Base-by-base conservation (phyloP, 495 filamentous ascomycete species). In the Neurospora sp. region DNA sequence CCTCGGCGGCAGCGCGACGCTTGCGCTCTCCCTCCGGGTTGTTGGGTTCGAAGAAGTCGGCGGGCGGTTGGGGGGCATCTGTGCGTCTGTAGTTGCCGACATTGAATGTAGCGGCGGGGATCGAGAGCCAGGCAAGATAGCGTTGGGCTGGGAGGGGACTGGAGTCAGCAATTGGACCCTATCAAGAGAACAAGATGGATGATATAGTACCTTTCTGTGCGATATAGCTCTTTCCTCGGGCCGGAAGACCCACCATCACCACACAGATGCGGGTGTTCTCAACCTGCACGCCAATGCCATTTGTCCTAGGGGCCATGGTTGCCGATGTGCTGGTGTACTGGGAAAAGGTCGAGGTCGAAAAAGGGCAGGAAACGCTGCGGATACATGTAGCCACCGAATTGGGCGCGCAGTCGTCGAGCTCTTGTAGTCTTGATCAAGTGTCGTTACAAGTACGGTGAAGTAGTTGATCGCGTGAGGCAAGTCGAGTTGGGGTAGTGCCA, bases 221-320 rank as follows among this genome's bases (percentile, higher is more conserved):
- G 78, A 99, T 98, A 77, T 97, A 90, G 82, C 92, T 96, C 87
- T 99, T 99, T 78, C 96, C 96, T 71, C 96, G 88, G 72, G 96
- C 96, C 48, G 96, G 96, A 74, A 99, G 85, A 54, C 96, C 96
- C 69, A 99, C 96, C 96, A 99, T 98, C 72, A 98, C 92, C n/a
- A 99, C 94, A 78, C 94, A 97, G 81, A 99, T 97, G 79, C 91
- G 92, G 39, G 92, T 94, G 77, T 97, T 93, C 84, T 98, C 96
- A 75, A 92, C 92, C 92, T 96, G 90, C 75, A 86, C 79, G 41
- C 81, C 85, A 75, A 84, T 77, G 73, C 84, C 83, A 71, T 86
- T 86, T 81, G 79, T 82, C 73, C 75, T 81, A 71, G 82, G 83
- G 75, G 82, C 79, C 85, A 86, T 86, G 23, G 41, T 79, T 77